Evolutionary conservation across 2,329 filamentous ascomycete species (phyloP).

Genomic region (Ophiostoma sp.): DNA sequence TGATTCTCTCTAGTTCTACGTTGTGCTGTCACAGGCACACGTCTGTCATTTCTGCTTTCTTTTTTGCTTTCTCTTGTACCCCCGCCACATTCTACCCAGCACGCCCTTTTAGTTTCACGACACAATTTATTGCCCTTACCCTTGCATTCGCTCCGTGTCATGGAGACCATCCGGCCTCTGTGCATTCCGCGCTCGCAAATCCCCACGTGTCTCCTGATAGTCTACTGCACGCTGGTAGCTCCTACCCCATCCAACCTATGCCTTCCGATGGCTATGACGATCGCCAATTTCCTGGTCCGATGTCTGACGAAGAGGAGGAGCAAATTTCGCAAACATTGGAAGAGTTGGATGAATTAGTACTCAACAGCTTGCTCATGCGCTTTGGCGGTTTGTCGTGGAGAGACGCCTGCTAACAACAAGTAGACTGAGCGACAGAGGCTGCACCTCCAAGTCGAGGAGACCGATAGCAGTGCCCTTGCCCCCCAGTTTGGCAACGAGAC

Average conservation of each 20-base stretch:
- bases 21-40: background rate
- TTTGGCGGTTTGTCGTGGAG: background rate
- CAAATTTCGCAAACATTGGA: too few species aligned
- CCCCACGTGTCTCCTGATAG: background rate
- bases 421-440: conserved; percentile 58
- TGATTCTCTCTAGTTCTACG: background rate
- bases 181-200: background rate
- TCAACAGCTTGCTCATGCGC: background rate
- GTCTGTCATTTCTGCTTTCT: background rate
- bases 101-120: background rate
- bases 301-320: background rate
- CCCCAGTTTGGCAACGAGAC: conserved; percentile 64
- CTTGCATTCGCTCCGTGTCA: background rate
- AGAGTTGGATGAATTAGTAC: background rate
- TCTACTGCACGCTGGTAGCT: background rate
- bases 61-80: background rate
- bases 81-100: background rate
- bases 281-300: background rate
- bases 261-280: conserved; percentile 3
- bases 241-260: background rate
- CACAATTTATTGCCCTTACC: background rate
- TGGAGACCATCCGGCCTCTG: background rate
- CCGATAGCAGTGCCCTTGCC: conserved; percentile 55
- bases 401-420: background rate
- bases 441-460: conserved; percentile 52